phyloP scores from a whole-genome alignment of 1,284 basidiomycete species.

The Tylopilus sp. region DNA sequence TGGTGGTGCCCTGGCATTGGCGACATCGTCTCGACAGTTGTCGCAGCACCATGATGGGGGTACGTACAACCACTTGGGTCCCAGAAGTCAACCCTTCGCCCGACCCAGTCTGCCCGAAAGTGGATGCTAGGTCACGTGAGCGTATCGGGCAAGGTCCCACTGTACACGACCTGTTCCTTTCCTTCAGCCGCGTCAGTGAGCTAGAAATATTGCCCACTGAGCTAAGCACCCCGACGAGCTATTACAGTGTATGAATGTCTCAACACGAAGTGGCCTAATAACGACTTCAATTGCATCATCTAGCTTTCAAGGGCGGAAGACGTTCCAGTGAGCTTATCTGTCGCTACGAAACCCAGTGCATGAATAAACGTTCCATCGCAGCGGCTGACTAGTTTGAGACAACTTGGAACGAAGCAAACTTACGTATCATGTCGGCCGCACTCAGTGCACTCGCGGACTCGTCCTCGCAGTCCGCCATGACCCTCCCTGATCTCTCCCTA shows the following conservation, averaged over 20 bases:
- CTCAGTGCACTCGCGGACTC: conserved; percentile 27
- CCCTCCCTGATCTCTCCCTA: conserved; percentile 60
- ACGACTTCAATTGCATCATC: neutral
- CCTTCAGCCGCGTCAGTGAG: neutral
- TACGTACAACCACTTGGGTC: too few relatives aligned
- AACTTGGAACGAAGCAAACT: neutral
- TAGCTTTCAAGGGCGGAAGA: neutral
- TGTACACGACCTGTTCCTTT: too few relatives aligned
- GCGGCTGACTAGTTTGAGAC: neutral
- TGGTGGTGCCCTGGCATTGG: too few relatives aligned
- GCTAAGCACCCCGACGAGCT: neutral
- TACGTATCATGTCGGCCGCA: conserved; percentile 18
- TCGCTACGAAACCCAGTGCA: neutral
- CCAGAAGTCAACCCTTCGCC: too few relatives aligned
- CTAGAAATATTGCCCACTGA: neutral
- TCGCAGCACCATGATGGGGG: too few relatives aligned
- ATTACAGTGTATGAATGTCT: neutral
- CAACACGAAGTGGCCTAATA: neutral
- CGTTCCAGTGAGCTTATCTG: conserved; percentile 10
- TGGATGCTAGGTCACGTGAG: too few relatives aligned
- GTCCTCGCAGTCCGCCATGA: conserved; percentile 42
- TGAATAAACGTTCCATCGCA: neutral
- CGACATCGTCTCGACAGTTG: too few relatives aligned
- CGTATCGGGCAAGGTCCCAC: too few relatives aligned
- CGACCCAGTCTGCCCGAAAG: too few relatives aligned